These are phyloP conservation scores for Zasmidium citrigriseum DNA, from an alignment of 2,329 filamentous ascomycete genomes.

Conservation along the genomic window DNA sequence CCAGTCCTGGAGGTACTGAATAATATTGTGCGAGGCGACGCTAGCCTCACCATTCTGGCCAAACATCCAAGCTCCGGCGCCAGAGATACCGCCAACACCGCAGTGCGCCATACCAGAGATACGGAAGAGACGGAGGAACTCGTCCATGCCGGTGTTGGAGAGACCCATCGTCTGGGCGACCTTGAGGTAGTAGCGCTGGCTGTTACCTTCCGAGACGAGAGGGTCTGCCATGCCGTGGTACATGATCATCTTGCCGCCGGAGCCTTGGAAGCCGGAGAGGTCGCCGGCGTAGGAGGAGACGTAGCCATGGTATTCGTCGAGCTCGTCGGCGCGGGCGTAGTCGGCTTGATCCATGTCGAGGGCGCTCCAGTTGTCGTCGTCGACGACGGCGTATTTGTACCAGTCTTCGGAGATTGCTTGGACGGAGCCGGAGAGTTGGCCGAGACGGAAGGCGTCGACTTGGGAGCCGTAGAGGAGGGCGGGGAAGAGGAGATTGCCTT, in stretches of 20 bases:
- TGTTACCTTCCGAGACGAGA: slow-evolving; percentile 48
- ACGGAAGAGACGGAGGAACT: slow-evolving; percentile 52
- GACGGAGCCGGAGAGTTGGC: slow-evolving; percentile 42
- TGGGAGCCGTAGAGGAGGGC: slow-evolving; percentile 54
- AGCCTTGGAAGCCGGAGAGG: slow-evolving; percentile 39
- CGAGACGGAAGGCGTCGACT: slow-evolving; percentile 38
- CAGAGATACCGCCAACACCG: slow-evolving; percentile 42
- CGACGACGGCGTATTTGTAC: slow-evolving; percentile 53
- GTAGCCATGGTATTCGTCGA: slow-evolving; percentile 45
- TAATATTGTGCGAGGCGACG: slow-evolving; percentile 44
- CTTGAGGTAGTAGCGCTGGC: slow-evolving; percentile 51
- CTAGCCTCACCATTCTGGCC: slow-evolving; percentile 35
- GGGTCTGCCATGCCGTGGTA: slow-evolving; percentile 45
- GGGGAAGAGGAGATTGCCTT: slow-evolving; percentile 52
- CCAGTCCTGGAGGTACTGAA: slow-evolving; percentile 47
- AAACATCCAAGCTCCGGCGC: slow-evolving; percentile 47
- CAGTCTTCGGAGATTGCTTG: slow-evolving; percentile 50
- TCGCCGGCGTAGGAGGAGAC: slow-evolving; percentile 42
- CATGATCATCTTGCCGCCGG: slow-evolving; percentile 49
- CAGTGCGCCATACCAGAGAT: slow-evolving; percentile 57
- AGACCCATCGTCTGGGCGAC: slow-evolving; percentile 42
- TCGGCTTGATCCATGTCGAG: slow-evolving; percentile 42
- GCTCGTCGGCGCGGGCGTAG: slow-evolving; percentile 39
- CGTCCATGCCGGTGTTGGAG: slow-evolving; percentile 40
- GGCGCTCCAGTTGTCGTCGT: slow-evolving; percentile 46